phyloP scores from a whole-genome alignment of 306 rosid genomes.

The Lathyrus tuberosus region DNA sequence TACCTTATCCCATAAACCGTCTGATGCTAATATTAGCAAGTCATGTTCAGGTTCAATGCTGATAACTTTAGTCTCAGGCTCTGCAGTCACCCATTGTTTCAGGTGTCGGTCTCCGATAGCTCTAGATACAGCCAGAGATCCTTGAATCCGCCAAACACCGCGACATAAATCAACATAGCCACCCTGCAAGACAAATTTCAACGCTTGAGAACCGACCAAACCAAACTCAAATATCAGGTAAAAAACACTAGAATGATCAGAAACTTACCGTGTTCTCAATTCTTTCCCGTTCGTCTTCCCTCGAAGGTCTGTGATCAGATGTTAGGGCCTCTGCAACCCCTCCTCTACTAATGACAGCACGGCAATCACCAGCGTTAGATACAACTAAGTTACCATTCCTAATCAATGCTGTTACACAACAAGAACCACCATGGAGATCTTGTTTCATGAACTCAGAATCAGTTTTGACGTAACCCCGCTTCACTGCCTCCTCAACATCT shows the following conservation, averaged over 20 bases:
- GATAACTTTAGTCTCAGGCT: constrained; percentile 79
- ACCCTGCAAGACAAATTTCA: constrained; percentile 60
- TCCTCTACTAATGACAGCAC: constrained; percentile 82
- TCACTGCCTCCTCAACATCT: constrained; percentile 69
- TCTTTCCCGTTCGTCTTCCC: constrained; percentile 79
- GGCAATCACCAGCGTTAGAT: constrained; percentile 93
- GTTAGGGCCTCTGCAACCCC: constrained; percentile 86
- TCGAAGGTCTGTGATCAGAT: constrained; percentile 85
- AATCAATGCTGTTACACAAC: constrained; percentile 85
- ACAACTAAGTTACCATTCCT: constrained; percentile 71
- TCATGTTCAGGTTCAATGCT: constrained; percentile 71
- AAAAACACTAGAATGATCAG: constrained; percentile 8
- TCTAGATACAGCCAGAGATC: constrained; percentile 89
- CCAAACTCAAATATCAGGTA: not conserved
- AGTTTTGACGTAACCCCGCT: constrained; percentile 76
- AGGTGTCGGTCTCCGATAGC: constrained; percentile 82
- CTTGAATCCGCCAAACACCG: constrained; percentile 91
- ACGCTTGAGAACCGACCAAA: not conserved
- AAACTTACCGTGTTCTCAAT: constrained; percentile 69
- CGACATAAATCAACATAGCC: constrained; percentile 89
- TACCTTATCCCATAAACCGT: constrained; percentile 98
- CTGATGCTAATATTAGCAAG: constrained; percentile 88
- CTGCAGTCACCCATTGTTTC: constrained; percentile 85
- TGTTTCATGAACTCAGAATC: constrained; percentile 79
- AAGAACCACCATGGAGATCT: constrained; percentile 77